A percentile compares a stretch with the other conserved stretches of the same genome.
Evolutionary conservation across 2,329 filamentous ascomycete species (phyloP).

Genomic region (Aureobasidium sp.): DNA sequence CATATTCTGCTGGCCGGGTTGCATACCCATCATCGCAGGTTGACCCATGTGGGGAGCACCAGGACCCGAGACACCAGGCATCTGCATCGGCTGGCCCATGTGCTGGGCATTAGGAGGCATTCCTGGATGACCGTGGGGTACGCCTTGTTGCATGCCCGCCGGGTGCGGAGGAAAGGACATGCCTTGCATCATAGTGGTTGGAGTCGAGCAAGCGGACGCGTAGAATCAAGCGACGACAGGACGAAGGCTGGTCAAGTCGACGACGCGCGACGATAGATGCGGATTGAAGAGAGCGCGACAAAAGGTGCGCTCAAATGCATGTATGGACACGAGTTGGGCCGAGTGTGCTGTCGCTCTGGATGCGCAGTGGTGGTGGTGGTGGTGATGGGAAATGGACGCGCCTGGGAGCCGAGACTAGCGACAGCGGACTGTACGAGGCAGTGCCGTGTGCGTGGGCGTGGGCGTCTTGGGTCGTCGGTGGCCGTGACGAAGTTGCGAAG

Average conservation of each 20-base stretch:
- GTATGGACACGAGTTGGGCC: neutral
- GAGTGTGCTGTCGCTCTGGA: neutral
- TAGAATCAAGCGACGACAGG: neutral
- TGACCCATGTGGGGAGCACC: slow-evolving; percentile 63
- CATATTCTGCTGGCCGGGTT: slow-evolving; percentile 53
- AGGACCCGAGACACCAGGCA: slow-evolving; percentile 64
- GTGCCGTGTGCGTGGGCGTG: neutral
- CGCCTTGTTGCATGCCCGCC: slow-evolving; percentile 61
- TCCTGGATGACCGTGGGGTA: slow-evolving; percentile 55
- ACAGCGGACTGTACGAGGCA: neutral
- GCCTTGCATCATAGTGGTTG: slow-evolving; percentile 30
- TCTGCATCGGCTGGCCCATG: slow-evolving; percentile 61
- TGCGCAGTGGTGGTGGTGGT: neutral
- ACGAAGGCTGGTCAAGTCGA: neutral
- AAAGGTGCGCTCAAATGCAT: slow-evolving; percentile 5
- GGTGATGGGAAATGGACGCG: neutral
- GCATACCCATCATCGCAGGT: slow-evolving; percentile 68
- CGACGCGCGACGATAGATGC: neutral
- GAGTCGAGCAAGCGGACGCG: slow-evolving; percentile 3
- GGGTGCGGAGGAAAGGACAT: slow-evolving; percentile 54
- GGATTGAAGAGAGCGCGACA: neutral
- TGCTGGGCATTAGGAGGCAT: slow-evolving; percentile 59
- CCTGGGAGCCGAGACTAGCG: neutral
- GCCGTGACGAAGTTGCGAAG: neutral
- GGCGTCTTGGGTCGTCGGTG: neutral